Base-by-base conservation (phyloP, 73 alveolate genomes). In the Blepharisma stoltei region DNA sequence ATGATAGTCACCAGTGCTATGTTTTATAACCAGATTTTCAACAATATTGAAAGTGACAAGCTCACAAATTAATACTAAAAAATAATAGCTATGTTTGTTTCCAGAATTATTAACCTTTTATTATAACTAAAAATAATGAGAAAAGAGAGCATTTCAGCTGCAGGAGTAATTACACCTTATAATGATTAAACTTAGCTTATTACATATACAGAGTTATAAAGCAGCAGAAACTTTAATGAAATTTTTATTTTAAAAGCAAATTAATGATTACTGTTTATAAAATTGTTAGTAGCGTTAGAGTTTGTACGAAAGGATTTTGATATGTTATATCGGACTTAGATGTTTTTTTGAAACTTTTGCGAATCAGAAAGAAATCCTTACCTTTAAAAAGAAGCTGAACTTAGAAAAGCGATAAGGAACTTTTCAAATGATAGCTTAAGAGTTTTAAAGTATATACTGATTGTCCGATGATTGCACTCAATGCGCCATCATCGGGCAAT, bases 251-350 rank as follows among this genome's bases (percentile, higher is more conserved):
- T 6, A 27, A 68, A 27, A 68, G 43, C 68, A 68, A 68, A 27
- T 6, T 7, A 9, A 68, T 68, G 78, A 68, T 27, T 7, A 68
- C 78, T 8, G 78, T 68, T 68, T 37, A 37, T 60, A 38, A 18
- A 11, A 47, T 89, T 77, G 45, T 80, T 85, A 71, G 86, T 92
- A 11, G 94, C 84, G 79, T 82, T 89, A 53, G 81, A 18, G 71
- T 88, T 53, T 81, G 76, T 47, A 85, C 92, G 47, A 94, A 91
- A 83, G 99, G 99, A 50, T 97, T 96, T 6, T 92, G 97, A 6
- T 98, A 95, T 54, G 82, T 93, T 70, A 78, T 89, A 21, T 41
- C 83, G n/a, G 88, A 71, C 9, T 83, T 52, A 60, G 99, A 88
- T 25, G 69, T 53, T 77, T 80, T 48, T 89, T 25, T 37, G 7